phyloP scores from a whole-genome alignment of 306 rosid species.

The Oemleria cerasiformis region DNA sequence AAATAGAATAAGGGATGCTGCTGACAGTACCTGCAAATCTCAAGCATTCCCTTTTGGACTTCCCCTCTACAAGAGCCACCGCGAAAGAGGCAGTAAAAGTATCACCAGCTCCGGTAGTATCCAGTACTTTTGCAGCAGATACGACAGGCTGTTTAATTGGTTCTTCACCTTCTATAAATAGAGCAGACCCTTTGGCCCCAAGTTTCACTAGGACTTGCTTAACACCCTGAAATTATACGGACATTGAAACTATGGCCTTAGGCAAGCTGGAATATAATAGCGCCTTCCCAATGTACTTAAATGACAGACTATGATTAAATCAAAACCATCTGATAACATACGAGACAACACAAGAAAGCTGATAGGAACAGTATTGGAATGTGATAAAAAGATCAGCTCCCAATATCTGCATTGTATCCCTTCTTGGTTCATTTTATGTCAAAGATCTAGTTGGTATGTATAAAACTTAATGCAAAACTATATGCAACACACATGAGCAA shows the following conservation, averaged over 20 bases:
- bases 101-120: slow-evolving; percentile 95
- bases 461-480: not conserved
- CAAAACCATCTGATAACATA: not conserved
- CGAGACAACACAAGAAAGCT: not conserved
- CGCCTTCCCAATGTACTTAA: not conserved
- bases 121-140: slow-evolving; percentile 55
- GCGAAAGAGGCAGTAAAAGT: slow-evolving; percentile 94
- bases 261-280: slow-evolving; percentile 1
- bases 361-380: not conserved
- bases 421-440: not conserved
- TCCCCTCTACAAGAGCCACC: slow-evolving; percentile 81
- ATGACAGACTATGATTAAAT: not conserved
- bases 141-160: slow-evolving; percentile 69
- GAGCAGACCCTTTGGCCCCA: slow-evolving; percentile 79
- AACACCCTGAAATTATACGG: slow-evolving; percentile 59
- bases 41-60: slow-evolving; percentile 68
- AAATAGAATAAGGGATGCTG: slow-evolving; percentile 8
- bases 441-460: not conserved
- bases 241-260: slow-evolving; percentile 5
- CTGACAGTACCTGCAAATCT: slow-evolving; percentile 61
- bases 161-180: slow-evolving; percentile 76
- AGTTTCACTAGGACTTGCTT: slow-evolving; percentile 89
- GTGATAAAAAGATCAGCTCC: not conserved
- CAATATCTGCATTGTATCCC: not conserved
- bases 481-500: not conserved